Conservation (phyloP, 1,139 yeast genomes). For the Kodamaea suecica region DNA sequence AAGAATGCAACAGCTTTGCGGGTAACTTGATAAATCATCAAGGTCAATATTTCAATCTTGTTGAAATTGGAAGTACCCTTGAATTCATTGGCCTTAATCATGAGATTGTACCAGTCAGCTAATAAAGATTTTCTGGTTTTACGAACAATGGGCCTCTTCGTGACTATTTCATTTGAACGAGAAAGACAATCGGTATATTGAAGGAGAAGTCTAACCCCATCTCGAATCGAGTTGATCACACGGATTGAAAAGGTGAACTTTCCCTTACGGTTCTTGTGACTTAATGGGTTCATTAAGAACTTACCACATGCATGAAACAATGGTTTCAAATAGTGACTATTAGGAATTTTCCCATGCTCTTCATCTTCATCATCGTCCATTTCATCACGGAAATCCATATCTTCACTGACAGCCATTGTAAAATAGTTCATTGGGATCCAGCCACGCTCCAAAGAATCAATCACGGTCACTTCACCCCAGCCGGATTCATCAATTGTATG, state of each 20-base stretch:
- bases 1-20: slow-evolving; percentile 71
- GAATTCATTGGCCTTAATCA: slow-evolving; percentile 82
- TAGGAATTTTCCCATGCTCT: slow-evolving; percentile 29
- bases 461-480: slow-evolving; percentile 93
- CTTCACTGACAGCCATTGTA: slow-evolving; percentile 52
- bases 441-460: slow-evolving; percentile 72
- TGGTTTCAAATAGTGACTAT: slow-evolving; percentile 51
- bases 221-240: slow-evolving; percentile 54
- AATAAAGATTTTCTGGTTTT: slow-evolving; percentile 74
- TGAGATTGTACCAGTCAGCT: slow-evolving; percentile 88
- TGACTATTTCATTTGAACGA: slow-evolving; percentile 75
- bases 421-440: slow-evolving; percentile 98
- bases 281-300: slow-evolving; percentile 68
- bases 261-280: slow-evolving; percentile 40
- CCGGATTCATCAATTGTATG: slow-evolving; percentile 91
- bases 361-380: slow-evolving; percentile 17
- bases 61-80: slow-evolving; percentile 65
- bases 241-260: slow-evolving; percentile 46
- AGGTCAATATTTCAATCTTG: slow-evolving; percentile 67
- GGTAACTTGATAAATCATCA: slow-evolving; percentile 71
- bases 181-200: slow-evolving; percentile 83
- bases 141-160: slow-evolving; percentile 64
- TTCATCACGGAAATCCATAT: slow-evolving; percentile 18
- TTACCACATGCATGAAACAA: slow-evolving; percentile 73
- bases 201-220: slow-evolving; percentile 76